These are phyloP conservation scores for Phytophthora foliorum DNA, from an alignment of 352 stramenopile genomes.

Conservation along the genomic window DNA sequence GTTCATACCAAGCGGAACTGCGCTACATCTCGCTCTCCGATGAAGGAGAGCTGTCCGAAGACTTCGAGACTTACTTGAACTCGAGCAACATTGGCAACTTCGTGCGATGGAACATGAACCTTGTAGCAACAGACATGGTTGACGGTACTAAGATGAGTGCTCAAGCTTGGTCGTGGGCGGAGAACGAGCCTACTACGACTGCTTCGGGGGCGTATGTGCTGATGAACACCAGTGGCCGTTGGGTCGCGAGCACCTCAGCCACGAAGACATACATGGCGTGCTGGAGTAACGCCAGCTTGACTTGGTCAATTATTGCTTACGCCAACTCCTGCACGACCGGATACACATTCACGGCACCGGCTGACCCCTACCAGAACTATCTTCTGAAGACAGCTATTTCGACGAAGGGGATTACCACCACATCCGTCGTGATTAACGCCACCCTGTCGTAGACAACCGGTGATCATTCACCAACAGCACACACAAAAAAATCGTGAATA, in stretches of 20 bases:
- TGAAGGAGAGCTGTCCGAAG: slow-evolving; percentile 29
- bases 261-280: slow-evolving; percentile 48
- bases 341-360: slow-evolving; percentile 41
- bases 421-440: slow-evolving; percentile 55
- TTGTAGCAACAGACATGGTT: slow-evolving; percentile 54
- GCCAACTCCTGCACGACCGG: slow-evolving; percentile 32
- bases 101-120: slow-evolving; percentile 66
- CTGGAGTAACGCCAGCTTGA: slow-evolving; percentile 44
- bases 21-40: slow-evolving; percentile 62
- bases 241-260: slow-evolving; percentile 36
- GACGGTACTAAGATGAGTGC: slow-evolving; percentile 58
- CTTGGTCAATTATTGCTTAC: slow-evolving; percentile 50
- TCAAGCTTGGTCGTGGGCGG: slow-evolving; percentile 60
- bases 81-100: slow-evolving; percentile 53
- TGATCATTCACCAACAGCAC: background rate
- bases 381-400: slow-evolving; percentile 45
- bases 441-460: slow-evolving; percentile 25
- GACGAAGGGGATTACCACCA: slow-evolving; percentile 39
- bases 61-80: slow-evolving; percentile 44
- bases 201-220: slow-evolving; percentile 38
- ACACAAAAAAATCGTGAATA: slow-evolving; percentile 1
- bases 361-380: slow-evolving; percentile 66
- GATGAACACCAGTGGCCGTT: slow-evolving; percentile 45
- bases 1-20: slow-evolving; percentile 53
- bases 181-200: slow-evolving; percentile 50